Base-by-base conservation (phyloP, 1,284 basidiomycete species). In the Trametes sp. region DNA sequence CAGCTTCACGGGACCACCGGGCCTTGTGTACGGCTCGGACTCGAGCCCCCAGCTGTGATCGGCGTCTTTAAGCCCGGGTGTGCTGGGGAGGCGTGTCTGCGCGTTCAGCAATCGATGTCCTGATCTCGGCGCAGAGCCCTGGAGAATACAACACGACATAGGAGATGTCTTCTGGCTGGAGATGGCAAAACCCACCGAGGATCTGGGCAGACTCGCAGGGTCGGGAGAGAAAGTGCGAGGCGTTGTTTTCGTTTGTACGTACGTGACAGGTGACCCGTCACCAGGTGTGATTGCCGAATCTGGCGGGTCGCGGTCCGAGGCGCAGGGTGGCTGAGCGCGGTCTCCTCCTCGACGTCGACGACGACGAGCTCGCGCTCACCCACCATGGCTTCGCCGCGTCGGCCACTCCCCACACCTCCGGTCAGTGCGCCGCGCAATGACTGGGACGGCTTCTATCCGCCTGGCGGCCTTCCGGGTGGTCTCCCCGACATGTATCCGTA, bases 351-450 rank as follows among this genome's bases (percentile, higher is more conserved):
- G 54, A 60, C 63, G 42, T 50, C 59, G 52, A 38, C 54, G 54
- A 42, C 58, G 59, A 33, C 59, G 59, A 44, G 45, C 61, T 56
- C 63, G 50, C 52, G 51, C 59, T 53, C 62, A 23, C 59, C 64
- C 36, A 61, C 63, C 57, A 62, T 70, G 66, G 61, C 70, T 53
- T 54, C 70, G 56, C 65, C 74, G 72, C 70, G 72, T 50, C 77
- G 82, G 46, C 82, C 82, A 10, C 75, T 84, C 35, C 84, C 83
- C 11, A 74, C 71, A 16, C 81, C 81, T 11, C 84, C 84, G 4
- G 69, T 66, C 26, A 58, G 63, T 28, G 29, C 57, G 7, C 57
- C 61, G 2, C 63, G 62, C 44, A 61, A 57, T 52, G 60, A 69
- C 48, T 68, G 64, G 61, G 65, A 68, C 31, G 31, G 42, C 49